These are phyloP conservation scores for Oryza glaberrima DNA, from an alignment of 176 grass and related monocot genomes.

Conservation along the genomic window DNA sequence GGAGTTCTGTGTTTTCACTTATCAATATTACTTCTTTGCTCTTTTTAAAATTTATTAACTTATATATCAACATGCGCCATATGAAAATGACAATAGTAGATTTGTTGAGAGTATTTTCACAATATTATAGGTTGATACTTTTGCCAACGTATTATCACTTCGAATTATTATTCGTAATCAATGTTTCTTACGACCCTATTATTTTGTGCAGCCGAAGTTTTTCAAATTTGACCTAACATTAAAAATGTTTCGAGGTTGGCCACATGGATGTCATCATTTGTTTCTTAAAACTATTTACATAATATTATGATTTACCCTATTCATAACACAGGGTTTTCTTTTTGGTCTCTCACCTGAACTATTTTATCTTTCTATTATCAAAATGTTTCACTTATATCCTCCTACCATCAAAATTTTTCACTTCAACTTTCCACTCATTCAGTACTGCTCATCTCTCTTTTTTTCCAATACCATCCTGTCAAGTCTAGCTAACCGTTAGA, in stretches of 20 bases:
- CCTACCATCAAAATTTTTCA: neutral
- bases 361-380: neutral
- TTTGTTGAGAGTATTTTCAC: constrained; percentile 3
- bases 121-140: constrained; percentile 6
- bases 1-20: constrained; percentile 4
- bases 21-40: constrained; percentile 15
- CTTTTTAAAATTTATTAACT: neutral
- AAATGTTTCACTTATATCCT: neutral
- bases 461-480: neutral
- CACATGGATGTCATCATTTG: constrained; percentile 11
- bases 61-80: neutral
- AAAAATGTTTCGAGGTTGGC: neutral
- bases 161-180: neutral
- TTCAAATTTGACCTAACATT: neutral
- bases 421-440: neutral
- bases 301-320: constrained; percentile 1
- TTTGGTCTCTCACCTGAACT: neutral
- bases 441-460: neutral
- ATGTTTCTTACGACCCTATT: neutral
- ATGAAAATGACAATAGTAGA: neutral
- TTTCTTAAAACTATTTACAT: neutral
- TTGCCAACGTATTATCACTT: neutral
- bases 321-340: neutral
- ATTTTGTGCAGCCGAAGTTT: neutral
- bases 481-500: neutral